Conservation (phyloP, 495 filamentous ascomycete species). For the Lasiosphaeria hispida region DNA sequence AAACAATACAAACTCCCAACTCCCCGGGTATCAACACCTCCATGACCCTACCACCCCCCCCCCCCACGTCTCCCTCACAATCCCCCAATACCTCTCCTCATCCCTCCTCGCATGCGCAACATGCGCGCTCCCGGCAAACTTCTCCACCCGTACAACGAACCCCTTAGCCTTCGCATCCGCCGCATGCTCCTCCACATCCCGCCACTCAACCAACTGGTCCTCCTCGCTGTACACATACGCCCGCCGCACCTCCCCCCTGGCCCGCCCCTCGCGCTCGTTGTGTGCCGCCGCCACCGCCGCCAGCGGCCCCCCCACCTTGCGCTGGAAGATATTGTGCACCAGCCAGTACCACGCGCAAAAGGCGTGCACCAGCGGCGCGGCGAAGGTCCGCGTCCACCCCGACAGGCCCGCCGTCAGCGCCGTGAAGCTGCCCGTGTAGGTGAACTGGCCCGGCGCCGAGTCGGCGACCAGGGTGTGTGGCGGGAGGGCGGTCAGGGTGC, state of each 20-base stretch:
- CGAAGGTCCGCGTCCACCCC: constrained; percentile 12
- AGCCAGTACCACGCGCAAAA: constrained; percentile 31
- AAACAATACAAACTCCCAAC: background rate
- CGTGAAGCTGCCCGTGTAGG: constrained; percentile 23
- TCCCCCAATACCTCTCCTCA: constrained; percentile 41
- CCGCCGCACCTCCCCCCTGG: constrained; percentile 34
- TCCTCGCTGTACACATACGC: constrained; percentile 42
- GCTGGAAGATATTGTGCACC: constrained; percentile 20
- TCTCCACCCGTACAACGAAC: constrained; percentile 33
- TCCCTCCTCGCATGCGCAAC: constrained; percentile 42
- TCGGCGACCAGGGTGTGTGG: constrained; percentile 38
- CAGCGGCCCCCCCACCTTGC: constrained; percentile 26
- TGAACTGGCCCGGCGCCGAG: constrained; percentile 38
- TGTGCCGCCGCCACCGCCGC: constrained; percentile 23
- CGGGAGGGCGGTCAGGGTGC: constrained; percentile 27
- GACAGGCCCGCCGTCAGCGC: constrained; percentile 31
- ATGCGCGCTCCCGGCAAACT: constrained; percentile 38
- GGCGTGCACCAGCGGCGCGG: constrained; percentile 30
- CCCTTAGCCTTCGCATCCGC: constrained; percentile 31
- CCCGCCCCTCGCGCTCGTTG: constrained; percentile 26
- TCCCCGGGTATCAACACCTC: background rate
- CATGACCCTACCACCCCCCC: constrained; percentile 15
- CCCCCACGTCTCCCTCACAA: constrained; percentile 39
- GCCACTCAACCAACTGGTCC: constrained; percentile 41
- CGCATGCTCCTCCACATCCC: constrained; percentile 41